Evolutionary conservation across 164 flowering plant genomes (phyloP).

Genomic region (Piper betle): DNA sequence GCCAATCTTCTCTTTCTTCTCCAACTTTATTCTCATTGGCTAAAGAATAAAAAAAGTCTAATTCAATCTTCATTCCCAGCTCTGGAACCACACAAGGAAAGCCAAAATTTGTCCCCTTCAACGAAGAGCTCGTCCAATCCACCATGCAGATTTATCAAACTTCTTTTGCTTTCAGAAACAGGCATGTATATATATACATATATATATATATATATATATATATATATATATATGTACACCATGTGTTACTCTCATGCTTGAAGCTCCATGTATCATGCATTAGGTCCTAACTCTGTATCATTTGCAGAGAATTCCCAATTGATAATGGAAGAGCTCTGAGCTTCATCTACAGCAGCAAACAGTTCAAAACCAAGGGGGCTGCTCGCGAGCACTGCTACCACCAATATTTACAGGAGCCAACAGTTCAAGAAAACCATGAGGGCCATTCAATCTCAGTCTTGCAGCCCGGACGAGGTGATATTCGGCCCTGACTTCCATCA

Average conservation of each 20-base stretch:
- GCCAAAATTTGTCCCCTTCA: constrained; percentile 77
- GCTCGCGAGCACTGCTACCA: constrained; percentile 68
- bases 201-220: not conserved
- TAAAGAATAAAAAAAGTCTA: not conserved
- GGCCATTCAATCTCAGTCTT: constrained; percentile 39
- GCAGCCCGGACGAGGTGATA: constrained; percentile 93
- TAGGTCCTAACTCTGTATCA: too few relatives aligned
- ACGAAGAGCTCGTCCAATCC: constrained; percentile 42
- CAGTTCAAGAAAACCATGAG: constrained; percentile 48
- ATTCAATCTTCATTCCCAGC: constrained; percentile 24
- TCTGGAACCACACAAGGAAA: constrained; percentile 86
- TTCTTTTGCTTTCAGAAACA: constrained; percentile 79
- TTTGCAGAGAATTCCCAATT: constrained; percentile 56
- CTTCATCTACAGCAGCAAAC: constrained; percentile 83
- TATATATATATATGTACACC: not conserved
- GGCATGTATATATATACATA: constrained; percentile 18
- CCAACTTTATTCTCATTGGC: not conserved
- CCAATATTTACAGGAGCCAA: constrained; percentile 53
- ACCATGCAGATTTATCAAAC: constrained; percentile 72
- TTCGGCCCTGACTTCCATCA: constrained; percentile 78
- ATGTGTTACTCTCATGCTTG: not conserved
- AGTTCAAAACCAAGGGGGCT: constrained; percentile 65
- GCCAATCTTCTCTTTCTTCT: not conserved
- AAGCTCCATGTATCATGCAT: not conserved
- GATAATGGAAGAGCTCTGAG: constrained; percentile 68